These are phyloP conservation scores for Aristolochia californica DNA, from an alignment of 164 flowering plant genomes.

Conservation along the genomic window DNA sequence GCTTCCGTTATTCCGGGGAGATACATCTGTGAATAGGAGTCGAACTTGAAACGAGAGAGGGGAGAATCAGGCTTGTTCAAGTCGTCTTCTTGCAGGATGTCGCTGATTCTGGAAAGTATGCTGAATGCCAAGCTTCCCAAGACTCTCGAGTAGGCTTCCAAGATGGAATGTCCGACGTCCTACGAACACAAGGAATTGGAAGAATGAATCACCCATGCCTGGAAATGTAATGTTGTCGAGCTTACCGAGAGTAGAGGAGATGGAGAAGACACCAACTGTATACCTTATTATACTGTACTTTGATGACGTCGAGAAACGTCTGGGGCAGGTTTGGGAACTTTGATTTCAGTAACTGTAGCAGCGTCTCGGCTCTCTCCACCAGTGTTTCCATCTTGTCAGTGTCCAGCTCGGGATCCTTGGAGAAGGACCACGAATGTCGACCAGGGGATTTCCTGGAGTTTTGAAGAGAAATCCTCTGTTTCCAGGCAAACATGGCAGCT, in stretches of 20 bases:
- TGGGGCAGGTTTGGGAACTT: slow-evolving; percentile 71
- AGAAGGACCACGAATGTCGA: slow-evolving; percentile 69
- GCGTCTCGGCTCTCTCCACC: slow-evolving; percentile 40
- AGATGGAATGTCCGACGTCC: slow-evolving; percentile 78
- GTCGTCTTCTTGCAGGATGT: slow-evolving; percentile 68
- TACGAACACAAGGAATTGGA: slow-evolving; percentile 11
- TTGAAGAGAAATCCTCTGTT: slow-evolving; percentile 40
- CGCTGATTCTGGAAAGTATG: slow-evolving; percentile 61
- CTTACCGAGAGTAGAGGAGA: no score
- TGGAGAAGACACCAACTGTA: no score
- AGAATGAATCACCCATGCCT: no score
- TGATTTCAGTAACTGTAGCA: slow-evolving; percentile 38
- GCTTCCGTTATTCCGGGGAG: slow-evolving; percentile 12
- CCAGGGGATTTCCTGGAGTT: slow-evolving; percentile 42
- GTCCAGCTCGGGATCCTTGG: slow-evolving; percentile 50
- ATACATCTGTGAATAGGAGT: slow-evolving; percentile 26
- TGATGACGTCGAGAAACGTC: slow-evolving; percentile 70
- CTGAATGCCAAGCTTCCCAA: slow-evolving; percentile 69
- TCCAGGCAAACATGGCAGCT: slow-evolving; percentile 59
- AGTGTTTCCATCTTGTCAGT: slow-evolving; percentile 42
- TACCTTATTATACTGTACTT: slow-evolving; percentile 78
- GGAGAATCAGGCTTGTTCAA: slow-evolving; percentile 59
- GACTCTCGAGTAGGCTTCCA: slow-evolving; percentile 90
- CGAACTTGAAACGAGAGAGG: slow-evolving; percentile 6
- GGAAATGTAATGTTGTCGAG: background rate